Evolutionary conservation across 148 eudicot genomes (phyloP), one percentile per base, ranked within the genome.

Genomic region (Camellia granthamiana): DNA sequence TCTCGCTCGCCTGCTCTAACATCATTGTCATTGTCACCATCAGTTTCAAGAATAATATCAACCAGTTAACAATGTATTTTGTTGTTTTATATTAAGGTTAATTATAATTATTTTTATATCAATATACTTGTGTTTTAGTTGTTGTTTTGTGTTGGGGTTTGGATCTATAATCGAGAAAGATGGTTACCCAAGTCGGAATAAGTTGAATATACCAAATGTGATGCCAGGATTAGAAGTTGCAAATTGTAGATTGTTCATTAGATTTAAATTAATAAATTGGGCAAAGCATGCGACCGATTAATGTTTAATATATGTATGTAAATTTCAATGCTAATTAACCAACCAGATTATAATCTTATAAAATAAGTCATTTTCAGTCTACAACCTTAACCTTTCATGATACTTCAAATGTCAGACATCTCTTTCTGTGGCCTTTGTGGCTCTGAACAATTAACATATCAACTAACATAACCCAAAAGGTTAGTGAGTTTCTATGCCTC

Each of bases 201-300:
- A 23, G 23, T 71, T 71, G 38, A 71, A 71, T 70, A 18, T 19
- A 69, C 6, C n/a, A 44, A 1, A 68, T 19, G 56, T 19, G 74
- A 71, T 43, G 74, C 74, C 41, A 51, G 75, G 75, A 72, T 52
- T 3, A 21, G 59, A 72, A 47, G 59, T 55, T 72, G 75, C 59
- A 72, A 72, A 51, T 12, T 15, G 68, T 7, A 7, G 23, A 71
- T 11, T 16, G 9, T 9, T 19, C 3, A 42, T 5, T 19, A 72
- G 21, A 21, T 72, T 47, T 5, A 19, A 70, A 44, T 69, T 30
- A 30, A 30, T 21, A 7, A 6, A 44, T n/a, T 46, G 56, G 12
- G 12, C n/a, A 47, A 43, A 72, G 42, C 30, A 51, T 72, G 42
- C 19, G 42, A 72, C 12, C 4, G 7, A 72, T 19, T 72, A 9